Evolutionary conservation across 2,329 filamentous ascomycete genomes (phyloP).

Genomic region (Monosporascus sp.): DNA sequence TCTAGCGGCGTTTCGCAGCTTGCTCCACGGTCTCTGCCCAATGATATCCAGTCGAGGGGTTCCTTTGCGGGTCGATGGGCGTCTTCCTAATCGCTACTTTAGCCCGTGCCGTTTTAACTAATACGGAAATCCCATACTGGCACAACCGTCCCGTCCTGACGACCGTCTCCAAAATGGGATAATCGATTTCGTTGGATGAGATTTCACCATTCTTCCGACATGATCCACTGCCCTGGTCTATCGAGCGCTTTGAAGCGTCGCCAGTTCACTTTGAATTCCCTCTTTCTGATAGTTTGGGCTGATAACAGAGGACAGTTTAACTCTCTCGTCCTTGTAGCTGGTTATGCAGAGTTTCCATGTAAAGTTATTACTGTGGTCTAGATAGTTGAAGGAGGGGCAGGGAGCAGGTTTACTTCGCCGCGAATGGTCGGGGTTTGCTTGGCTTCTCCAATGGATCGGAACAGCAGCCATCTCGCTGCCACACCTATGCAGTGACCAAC

Average conservation of each 20-base stretch:
- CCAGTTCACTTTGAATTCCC: neutral
- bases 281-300: neutral
- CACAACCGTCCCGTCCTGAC: neutral
- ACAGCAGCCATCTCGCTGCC: constrained; percentile 24
- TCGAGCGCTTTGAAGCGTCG: neutral
- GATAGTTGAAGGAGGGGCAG: constrained; percentile 10
- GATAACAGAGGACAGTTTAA: no score
- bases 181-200: neutral
- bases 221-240: neutral
- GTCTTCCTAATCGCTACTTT: neutral
- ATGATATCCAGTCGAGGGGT: neutral
- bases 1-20: constrained; percentile 9
- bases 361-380: no score
- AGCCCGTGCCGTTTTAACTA: neutral
- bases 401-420: constrained; percentile 7
- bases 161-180: neutral
- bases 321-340: neutral
- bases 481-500: constrained; percentile 17
- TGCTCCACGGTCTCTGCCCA: neutral
- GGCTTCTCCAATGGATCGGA: constrained; percentile 24
- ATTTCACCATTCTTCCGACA: neutral
- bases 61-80: neutral
- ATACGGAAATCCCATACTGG: neutral
- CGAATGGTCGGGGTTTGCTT: constrained; percentile 8
- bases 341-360: neutral